Conservation (phyloP, 306 rosid species). For the Prunus davidiana region DNA sequence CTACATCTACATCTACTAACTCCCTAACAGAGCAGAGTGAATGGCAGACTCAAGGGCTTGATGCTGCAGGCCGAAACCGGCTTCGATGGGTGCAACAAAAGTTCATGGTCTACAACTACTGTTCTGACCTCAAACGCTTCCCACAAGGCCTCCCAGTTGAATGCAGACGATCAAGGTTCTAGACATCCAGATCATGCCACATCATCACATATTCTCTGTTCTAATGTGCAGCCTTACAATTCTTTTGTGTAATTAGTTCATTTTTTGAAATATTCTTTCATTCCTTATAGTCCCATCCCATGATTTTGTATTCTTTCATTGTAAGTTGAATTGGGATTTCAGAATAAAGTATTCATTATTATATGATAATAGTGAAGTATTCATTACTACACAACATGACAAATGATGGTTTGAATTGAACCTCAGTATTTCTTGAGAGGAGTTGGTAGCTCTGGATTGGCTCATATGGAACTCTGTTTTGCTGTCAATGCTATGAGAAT, state of each 20-base stretch:
- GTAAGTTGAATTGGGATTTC: not conserved
- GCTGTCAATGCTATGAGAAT: too few relatives aligned
- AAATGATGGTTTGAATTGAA: too few relatives aligned
- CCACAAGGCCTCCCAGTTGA: constrained; percentile 45
- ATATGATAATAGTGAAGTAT: not conserved
- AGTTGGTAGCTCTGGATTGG: too few relatives aligned
- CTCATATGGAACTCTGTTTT: too few relatives aligned
- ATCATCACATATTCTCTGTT: not conserved
- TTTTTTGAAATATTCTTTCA: not conserved
- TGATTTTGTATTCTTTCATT: not conserved
- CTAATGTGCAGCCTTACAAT: not conserved
- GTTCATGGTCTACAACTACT: constrained; percentile 50
- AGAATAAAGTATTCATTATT: not conserved
- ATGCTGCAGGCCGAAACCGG: constrained; percentile 33
- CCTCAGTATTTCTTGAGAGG: too few relatives aligned
- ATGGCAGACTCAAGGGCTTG: constrained; percentile 36
- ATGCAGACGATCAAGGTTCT: constrained; percentile 32
- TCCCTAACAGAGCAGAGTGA: not conserved
- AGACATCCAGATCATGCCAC: not conserved
- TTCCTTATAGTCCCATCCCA: not conserved
- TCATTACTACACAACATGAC: too few relatives aligned
- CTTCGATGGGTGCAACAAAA: constrained; percentile 49
- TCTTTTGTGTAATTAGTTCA: not conserved
- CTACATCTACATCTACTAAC: constrained; percentile 3
- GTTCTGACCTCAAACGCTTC: constrained; percentile 40